Evolutionary conservation across 495 filamentous ascomycete genomes (phyloP).

Genomic region (Xylaria longipes): DNA sequence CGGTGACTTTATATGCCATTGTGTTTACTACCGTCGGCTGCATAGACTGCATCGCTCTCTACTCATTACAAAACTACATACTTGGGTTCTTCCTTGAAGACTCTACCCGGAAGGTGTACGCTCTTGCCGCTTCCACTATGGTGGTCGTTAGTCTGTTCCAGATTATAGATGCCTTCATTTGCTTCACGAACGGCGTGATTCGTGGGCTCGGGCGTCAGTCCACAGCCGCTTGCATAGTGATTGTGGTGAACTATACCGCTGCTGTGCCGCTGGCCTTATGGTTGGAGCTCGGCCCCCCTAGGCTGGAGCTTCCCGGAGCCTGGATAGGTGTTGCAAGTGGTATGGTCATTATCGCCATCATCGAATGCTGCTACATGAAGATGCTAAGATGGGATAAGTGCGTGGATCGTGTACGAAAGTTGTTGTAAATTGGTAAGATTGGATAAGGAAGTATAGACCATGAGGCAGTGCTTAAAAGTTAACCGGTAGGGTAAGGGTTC

Average conservation of each 20-base stretch:
- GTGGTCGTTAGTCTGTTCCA: conserved; percentile 48
- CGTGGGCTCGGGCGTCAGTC: conserved; percentile 72
- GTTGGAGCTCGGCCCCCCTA: conserved; percentile 61
- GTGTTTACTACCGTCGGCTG: conserved; percentile 40
- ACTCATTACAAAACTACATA: conserved; percentile 40
- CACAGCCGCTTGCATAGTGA: conserved; percentile 73
- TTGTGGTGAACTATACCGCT: conserved; percentile 75
- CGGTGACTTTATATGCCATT: conserved; percentile 40
- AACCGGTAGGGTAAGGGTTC: no score
- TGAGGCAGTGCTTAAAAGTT: not conserved
- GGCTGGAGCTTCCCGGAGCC: conserved; percentile 66
- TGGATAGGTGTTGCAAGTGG: conserved; percentile 71
- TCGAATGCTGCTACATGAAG: conserved; percentile 40
- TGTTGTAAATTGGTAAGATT: not conserved
- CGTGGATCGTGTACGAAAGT: conserved; percentile 25
- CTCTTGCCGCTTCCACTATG: conserved; percentile 35
- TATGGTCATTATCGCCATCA: conserved; percentile 48
- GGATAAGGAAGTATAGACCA: not conserved
- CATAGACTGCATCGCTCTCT: conserved; percentile 41
- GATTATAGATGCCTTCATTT: conserved; percentile 43
- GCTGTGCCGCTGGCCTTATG: conserved; percentile 76
- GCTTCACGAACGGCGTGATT: conserved; percentile 69
- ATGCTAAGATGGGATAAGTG: conserved; percentile 37
- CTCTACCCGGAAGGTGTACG: conserved; percentile 29
- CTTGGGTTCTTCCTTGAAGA: conserved; percentile 50